phyloP scores from a whole-genome alignment of 331 rosid species.

The Rhamnella rubrinervis region DNA sequence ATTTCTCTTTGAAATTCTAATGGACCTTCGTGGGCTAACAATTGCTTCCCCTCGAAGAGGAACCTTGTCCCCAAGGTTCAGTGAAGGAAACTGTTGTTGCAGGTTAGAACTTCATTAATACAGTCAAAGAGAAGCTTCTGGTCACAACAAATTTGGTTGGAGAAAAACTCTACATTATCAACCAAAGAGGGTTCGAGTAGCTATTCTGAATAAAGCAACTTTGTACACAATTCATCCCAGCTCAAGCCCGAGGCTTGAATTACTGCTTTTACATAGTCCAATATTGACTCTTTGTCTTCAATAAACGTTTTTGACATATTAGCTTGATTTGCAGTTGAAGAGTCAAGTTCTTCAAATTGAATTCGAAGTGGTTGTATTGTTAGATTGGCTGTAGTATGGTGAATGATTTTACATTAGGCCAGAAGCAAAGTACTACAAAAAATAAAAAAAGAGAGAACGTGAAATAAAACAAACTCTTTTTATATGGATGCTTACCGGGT shows the following conservation, averaged over 20 bases:
- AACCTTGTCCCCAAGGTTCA: too few relatives aligned
- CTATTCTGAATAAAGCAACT: constrained; percentile 69
- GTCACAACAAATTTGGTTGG: constrained; percentile 62
- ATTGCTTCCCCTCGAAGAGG: too few relatives aligned
- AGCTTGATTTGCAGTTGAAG: constrained; percentile 43
- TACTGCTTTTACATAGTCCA: constrained; percentile 53
- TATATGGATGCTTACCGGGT: constrained; percentile 44
- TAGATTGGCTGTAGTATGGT: constrained; percentile 44
- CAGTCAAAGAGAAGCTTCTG: constrained; percentile 67
- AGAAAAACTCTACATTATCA: constrained; percentile 47
- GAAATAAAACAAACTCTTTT: neutral
- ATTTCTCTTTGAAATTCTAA: too few relatives aligned
- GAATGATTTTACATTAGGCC: constrained; percentile 14
- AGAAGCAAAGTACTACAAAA: constrained; percentile 8
- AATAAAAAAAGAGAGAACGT: neutral
- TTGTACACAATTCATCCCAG: constrained; percentile 52
- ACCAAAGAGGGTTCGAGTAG: constrained; percentile 62
- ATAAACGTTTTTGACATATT: constrained; percentile 31
- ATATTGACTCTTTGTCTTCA: constrained; percentile 57
- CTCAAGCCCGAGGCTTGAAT: constrained; percentile 64
- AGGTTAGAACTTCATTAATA: constrained; percentile 63
- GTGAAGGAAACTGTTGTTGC: too few relatives aligned
- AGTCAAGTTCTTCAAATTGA: constrained; percentile 62
- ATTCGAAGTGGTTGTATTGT: constrained; percentile 50
- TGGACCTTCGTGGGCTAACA: too few relatives aligned